Base-by-base conservation (phyloP, 768 basidiomycete genomes). In the Coprinopsis sp. region DNA sequence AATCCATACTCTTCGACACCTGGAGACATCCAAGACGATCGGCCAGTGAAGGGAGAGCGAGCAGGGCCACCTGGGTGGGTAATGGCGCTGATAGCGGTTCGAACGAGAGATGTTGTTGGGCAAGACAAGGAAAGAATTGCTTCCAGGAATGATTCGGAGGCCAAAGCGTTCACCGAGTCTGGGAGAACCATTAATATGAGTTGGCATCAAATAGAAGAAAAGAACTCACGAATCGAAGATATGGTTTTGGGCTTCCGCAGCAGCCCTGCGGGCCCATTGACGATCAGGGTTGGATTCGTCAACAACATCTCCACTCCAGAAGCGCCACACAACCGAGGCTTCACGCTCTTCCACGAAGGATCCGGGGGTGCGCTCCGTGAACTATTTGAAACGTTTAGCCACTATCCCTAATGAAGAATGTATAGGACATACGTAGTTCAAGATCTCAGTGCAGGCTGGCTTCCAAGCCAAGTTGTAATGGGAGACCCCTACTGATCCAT, bases 201-300 rank as follows among this genome's bases (percentile, higher is more conserved):
- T 3, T 28, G 13, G 38, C n/a, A 16, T 16, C n/a, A n/a, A 29
- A 46, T 36, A 23, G 16, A 3, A 4, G 25, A 6, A 16, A 39
- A 13, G 22, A n/a, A 31, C 56, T 24, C 33, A 78, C 78, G 78
- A 79, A 61, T 91, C 90, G 58, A 89, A 91, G 52, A 91, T 88
- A 56, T 92, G 91, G 64, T 93, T 93, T 64, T 92, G 91, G 18
- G 91, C 91, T 60, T 91, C 90, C 0, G 88, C 87, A 1, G 91
- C 91, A 59, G 92, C 90, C 18, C 91, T 70, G 25, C 84, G 76
- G 0, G 89, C 91, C 91, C 91, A 93, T 46, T 78, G 79, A 10
- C 83, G 72, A 56, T 88, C 86, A 0, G 79, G 62, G 31, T 68
- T 65, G 47, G 6, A 34, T 28, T 49, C 47, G 29, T 79, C 74